Evolutionary conservation across 2,329 filamentous ascomycete species (phyloP).

Genomic region (Pezicula radicicola): DNA sequence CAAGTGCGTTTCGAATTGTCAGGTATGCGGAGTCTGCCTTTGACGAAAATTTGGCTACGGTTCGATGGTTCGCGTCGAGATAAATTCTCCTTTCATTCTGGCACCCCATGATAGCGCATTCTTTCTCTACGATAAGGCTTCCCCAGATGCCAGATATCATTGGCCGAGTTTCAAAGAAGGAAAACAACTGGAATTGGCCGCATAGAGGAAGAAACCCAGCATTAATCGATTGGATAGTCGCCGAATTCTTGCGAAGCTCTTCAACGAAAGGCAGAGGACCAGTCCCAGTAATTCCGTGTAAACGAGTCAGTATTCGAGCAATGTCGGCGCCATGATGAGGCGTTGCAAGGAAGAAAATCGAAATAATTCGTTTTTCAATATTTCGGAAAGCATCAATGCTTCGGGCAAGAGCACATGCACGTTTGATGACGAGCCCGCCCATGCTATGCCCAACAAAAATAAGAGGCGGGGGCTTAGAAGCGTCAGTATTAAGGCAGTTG

Average conservation of each 20-base stretch:
- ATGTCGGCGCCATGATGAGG: constrained; percentile 25
- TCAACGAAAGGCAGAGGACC: constrained; percentile 18
- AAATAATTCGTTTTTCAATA: constrained; percentile 19
- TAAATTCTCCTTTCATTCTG: constrained; percentile 16
- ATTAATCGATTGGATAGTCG: constrained; percentile 24
- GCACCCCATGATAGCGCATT: constrained; percentile 25
- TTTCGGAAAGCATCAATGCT: constrained; percentile 6
- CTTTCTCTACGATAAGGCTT: constrained; percentile 23
- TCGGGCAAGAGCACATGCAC: constrained; percentile 22
- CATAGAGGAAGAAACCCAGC: constrained; percentile 30
- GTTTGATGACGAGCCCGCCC: constrained; percentile 32
- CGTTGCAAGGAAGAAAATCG: constrained; percentile 33
- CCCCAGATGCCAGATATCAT: constrained; percentile 20
- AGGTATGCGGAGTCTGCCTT: constrained; percentile 20
- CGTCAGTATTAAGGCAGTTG: not conserved
- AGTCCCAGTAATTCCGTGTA: constrained; percentile 4
- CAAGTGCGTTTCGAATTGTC: constrained; percentile 13
- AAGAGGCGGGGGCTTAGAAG: constrained; percentile 21
- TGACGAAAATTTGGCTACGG: constrained; percentile 28
- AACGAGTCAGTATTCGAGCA: constrained; percentile 7
- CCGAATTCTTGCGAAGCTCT: constrained; percentile 30
- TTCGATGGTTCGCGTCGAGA: constrained; percentile 29
- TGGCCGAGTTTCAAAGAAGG: constrained; percentile 43
- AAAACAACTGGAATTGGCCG: constrained; percentile 29
- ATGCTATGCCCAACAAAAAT: constrained; percentile 32